Base-by-base conservation (phyloP, 2,329 filamentous ascomycete genomes). In the Colletotrichum melonis region DNA sequence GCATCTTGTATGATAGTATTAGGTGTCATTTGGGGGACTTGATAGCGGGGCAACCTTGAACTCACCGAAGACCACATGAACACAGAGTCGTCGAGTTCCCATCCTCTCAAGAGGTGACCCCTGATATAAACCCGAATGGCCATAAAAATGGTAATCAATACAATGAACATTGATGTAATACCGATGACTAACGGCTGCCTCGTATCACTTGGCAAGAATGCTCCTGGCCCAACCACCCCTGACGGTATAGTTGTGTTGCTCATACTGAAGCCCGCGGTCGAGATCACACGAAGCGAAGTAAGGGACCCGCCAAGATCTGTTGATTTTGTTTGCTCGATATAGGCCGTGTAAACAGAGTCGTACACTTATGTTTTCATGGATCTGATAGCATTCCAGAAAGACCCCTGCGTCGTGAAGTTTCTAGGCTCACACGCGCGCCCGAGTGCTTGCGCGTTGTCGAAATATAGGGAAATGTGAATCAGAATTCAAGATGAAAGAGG, bases 41-140 rank as follows among this genome's bases (percentile, higher is more conserved):
- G 1, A 1, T 14, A 3, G 4, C 14, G n/a, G 5, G 3, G 19
- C 19, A 19, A 49, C 16, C 5, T 16, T 5, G 11, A 32, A 67
- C 69, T 46, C 5, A 72, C 69, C 19, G 24, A 49, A 11, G 63
- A 55, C 24, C 19, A 57, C 19, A 55, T 55, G 6, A 56, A 72
- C 16, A 38, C 28, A 4, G 63, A 75, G 56, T 80, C 79, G 30
- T 81, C 78, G 1, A 74, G 54, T 1, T 78, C 78, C 57, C 79
- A 74, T 49, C 76, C 75, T 28, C 76, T 72, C 35, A 80, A 67
- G 12, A 79, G 54, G 16, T 77, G 73, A 3, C 74, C 74, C 30
- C 79, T 70, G 38, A 76, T 76, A 52, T 76, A 80, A 7, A 76
- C 6, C 4, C 69, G 56, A 1, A 74, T 5, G 2, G 8, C 49